phyloP scores from a whole-genome alignment of 495 filamentous ascomycete species.

The Paragyromitra xinjiangensis region DNA sequence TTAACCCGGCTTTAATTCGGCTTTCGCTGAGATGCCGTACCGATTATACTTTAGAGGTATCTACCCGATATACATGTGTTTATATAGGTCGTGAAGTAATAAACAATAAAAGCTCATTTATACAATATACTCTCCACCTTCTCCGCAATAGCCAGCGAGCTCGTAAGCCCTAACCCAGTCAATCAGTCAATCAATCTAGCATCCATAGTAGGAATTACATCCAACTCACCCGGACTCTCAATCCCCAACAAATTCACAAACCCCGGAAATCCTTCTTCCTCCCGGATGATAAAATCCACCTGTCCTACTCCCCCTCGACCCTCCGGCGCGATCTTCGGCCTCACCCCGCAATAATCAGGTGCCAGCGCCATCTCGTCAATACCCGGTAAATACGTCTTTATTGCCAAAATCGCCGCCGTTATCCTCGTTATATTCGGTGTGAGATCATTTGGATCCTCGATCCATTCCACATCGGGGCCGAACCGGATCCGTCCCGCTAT shows the following conservation, averaged over 20 bases:
- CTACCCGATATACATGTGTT: neutral
- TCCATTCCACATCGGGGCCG: conserved; percentile 96
- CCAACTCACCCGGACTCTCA: conserved; percentile 78
- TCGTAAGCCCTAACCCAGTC: conserved; percentile 68
- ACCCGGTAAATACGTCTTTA: conserved; percentile 78
- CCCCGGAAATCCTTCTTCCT: conserved; percentile 82
- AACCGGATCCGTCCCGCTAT: conserved; percentile 86
- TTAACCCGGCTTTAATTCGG: no score
- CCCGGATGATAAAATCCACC: conserved; percentile 83
- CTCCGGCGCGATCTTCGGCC: conserved; percentile 79
- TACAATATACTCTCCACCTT: conserved; percentile 81
- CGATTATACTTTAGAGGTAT: neutral
- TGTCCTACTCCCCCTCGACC: conserved; percentile 71
- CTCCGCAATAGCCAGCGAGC: conserved; percentile 86
- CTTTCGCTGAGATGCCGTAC: neutral
- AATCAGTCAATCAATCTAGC: neutral
- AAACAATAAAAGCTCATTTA: conserved; percentile 31
- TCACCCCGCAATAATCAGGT: conserved; percentile 88
- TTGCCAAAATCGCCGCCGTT: conserved; percentile 73
- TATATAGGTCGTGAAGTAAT: neutral
- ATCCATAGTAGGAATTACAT: no score
- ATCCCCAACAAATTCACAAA: conserved; percentile 94
- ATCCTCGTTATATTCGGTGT: conserved; percentile 67
- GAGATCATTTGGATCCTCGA: conserved; percentile 66
- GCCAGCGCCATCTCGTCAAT: conserved; percentile 72